Conservation (phyloP, 345 rosid genomes). For the Salix caprea region DNA sequence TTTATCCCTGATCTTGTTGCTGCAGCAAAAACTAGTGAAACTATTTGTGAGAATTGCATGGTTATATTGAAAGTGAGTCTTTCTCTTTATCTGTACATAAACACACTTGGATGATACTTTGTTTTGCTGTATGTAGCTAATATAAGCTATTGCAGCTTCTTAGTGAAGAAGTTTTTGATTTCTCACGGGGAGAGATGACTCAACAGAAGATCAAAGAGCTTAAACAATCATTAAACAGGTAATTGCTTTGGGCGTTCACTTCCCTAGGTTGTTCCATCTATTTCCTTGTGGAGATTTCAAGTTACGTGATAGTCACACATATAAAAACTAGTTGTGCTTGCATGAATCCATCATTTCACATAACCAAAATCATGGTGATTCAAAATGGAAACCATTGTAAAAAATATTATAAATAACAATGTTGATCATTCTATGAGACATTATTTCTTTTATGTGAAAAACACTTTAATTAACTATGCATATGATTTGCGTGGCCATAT, state of each 20-base stretch:
- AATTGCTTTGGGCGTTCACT: constrained; percentile 1
- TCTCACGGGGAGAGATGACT: constrained; percentile 99
- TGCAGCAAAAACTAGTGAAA: constrained; percentile 99
- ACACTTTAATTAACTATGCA: background rate
- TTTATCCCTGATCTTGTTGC: constrained; percentile 98
- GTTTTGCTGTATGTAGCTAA: constrained; percentile 10
- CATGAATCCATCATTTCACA: background rate
- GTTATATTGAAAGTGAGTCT: constrained; percentile 73
- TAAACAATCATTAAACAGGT: constrained; percentile 94
- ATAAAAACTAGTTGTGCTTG: background rate
- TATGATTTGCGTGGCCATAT: background rate
- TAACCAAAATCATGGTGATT: background rate
- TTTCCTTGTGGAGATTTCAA: background rate
- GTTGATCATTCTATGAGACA: background rate
- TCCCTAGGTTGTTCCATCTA: background rate
- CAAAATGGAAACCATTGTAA: background rate
- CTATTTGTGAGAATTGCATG: constrained; percentile 99
- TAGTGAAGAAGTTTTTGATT: constrained; percentile 99
- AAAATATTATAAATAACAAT: background rate
- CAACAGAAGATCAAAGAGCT: constrained; percentile 95
- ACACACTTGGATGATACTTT: background rate
- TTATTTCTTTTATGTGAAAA: background rate
- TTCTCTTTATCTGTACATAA: background rate
- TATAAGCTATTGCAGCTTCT: constrained; percentile 55
- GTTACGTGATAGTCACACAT: background rate